phyloP scores from a whole-genome alignment of 305 asterid genomes.

The Ajuga reptans region DNA sequence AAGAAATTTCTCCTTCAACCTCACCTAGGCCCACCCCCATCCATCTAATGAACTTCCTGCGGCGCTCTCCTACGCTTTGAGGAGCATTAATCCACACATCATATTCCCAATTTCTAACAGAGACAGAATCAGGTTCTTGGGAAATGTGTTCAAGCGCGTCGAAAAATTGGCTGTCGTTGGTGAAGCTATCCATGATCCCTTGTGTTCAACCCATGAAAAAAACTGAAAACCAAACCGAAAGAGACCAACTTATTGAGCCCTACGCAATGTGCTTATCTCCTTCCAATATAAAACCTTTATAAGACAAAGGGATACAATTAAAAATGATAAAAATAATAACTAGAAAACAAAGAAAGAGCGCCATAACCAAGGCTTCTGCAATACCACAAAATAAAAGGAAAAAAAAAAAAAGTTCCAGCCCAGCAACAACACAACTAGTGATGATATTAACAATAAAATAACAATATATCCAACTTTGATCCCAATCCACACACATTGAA shows the following conservation, averaged over 20 bases:
- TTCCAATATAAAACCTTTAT: slow-evolving; percentile 38
- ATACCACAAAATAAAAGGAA: slow-evolving; percentile 15
- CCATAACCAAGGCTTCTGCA: slow-evolving; percentile 43
- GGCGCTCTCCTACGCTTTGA: slow-evolving; percentile 59
- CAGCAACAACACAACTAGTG: slow-evolving; percentile 32
- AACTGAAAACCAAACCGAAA: slow-evolving; percentile 29
- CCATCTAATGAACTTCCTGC: slow-evolving; percentile 43
- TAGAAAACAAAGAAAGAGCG: slow-evolving; percentile 34
- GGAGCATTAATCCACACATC: slow-evolving; percentile 69
- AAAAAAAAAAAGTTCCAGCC: slow-evolving; percentile 27
- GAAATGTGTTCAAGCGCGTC: slow-evolving; percentile 61
- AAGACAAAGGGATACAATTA: slow-evolving; percentile 22
- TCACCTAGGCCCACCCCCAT: slow-evolving; percentile 35
- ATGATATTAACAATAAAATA: slow-evolving; percentile 17
- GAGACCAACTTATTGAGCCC: slow-evolving; percentile 34
- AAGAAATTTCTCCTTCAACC: slow-evolving; percentile 21
- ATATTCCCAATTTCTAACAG: slow-evolving; percentile 32
- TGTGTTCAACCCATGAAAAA: slow-evolving; percentile 61
- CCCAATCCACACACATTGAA: slow-evolving; percentile 70
- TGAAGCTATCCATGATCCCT: slow-evolving; percentile 55
- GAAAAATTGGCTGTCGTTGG: slow-evolving; percentile 40
- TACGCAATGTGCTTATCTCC: slow-evolving; percentile 51
- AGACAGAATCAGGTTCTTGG: slow-evolving; percentile 33
- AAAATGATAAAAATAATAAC: slow-evolving; percentile 13
- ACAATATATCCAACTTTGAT: slow-evolving; percentile 66